A percentile compares a stretch with the other conserved stretches of the same genome.
phyloP scores from a whole-genome alignment of 495 filamentous ascomycete genomes.

The Rhypophila decipiens region DNA sequence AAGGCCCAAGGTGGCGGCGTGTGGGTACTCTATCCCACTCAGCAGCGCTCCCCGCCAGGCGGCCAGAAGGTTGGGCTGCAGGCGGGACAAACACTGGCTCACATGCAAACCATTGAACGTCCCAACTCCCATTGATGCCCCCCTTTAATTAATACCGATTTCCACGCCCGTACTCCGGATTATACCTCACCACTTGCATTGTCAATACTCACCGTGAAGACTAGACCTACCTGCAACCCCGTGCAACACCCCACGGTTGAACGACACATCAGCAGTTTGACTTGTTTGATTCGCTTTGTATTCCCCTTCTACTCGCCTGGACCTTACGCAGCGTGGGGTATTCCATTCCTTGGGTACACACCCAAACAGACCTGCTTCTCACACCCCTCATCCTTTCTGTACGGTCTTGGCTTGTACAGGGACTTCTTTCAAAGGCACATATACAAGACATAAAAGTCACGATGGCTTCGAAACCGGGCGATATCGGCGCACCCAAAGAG shows the following conservation, averaged over 20 bases:
- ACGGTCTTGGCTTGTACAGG: not conserved
- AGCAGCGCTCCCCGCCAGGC: too few relatives aligned
- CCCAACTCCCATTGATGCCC: too few relatives aligned
- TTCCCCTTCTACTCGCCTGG: not conserved
- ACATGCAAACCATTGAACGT: too few relatives aligned
- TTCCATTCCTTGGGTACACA: conserved; percentile 5
- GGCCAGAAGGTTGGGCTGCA: too few relatives aligned
- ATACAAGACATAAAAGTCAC: not conserved
- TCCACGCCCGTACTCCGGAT: too few relatives aligned
- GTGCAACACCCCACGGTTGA: not conserved
- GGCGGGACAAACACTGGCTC: too few relatives aligned
- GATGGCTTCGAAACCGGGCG: conserved; percentile 16
- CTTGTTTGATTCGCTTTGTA: not conserved
- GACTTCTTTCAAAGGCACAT: not conserved
- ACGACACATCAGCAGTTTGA: not conserved
- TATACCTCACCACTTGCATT: too few relatives aligned
- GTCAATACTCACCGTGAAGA: too few relatives aligned
- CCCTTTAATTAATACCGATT: too few relatives aligned
- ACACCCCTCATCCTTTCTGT: not conserved
- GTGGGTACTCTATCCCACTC: too few relatives aligned
- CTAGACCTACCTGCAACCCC: not conserved
- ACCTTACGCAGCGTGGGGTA: too few relatives aligned
- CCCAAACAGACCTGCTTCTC: not conserved
- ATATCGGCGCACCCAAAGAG: conserved; percentile 9
- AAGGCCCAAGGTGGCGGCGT: too few relatives aligned